Evolutionary conservation across 2,329 filamentous ascomycete species (phyloP), one percentile per base, ranked within the genome.

Genomic region (Trichoderma sp.): DNA sequence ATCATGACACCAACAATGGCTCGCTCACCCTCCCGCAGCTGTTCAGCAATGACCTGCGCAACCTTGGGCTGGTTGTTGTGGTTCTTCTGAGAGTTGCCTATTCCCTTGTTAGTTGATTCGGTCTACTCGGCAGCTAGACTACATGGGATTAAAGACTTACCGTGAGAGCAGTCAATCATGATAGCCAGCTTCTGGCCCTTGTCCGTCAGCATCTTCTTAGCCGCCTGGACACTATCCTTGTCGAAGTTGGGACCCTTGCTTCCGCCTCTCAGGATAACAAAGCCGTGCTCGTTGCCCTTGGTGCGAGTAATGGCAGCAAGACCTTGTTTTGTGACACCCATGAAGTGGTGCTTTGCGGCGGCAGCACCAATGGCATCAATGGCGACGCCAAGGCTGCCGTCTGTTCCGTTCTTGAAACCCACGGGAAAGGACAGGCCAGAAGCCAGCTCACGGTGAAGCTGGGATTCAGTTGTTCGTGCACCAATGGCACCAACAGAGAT

Each of bases 351-450:
- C 80, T 87, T 89, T n/a, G 91, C 86, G 68, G 90, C 89, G 1
- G 91, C 92, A 34, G 92, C 90, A 69, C 94, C 95, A 78, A 98
- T 97, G 37, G 95, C 95, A 78, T 99, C 95, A 74, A 98, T 96
- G 22, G 94, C 94, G 22, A 98, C 94, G 32, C 88, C 89, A 67
- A 99, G 84, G 74, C 91, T 93, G 50, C 95, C 95, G 76, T 99
- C 95, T 27, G 95, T 99, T 70, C 95, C 95, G 81, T 99, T 99
- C 89, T 99, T 99, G 90, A 97, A 99, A 69, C 95, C 95, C 72
- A 99, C 94, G 25, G 95, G 95, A 90, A 97, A 98, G 68, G 92
- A 97, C 64, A 98, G 86, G 74, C 95, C 95, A 32, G 92, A 96
- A 5, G 95, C 95, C 70, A 99, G 88, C 83, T 99, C 95, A 71